Evolutionary conservation across 495 filamentous ascomycete species (phyloP).

Genomic region (Cercophora scortea): DNA sequence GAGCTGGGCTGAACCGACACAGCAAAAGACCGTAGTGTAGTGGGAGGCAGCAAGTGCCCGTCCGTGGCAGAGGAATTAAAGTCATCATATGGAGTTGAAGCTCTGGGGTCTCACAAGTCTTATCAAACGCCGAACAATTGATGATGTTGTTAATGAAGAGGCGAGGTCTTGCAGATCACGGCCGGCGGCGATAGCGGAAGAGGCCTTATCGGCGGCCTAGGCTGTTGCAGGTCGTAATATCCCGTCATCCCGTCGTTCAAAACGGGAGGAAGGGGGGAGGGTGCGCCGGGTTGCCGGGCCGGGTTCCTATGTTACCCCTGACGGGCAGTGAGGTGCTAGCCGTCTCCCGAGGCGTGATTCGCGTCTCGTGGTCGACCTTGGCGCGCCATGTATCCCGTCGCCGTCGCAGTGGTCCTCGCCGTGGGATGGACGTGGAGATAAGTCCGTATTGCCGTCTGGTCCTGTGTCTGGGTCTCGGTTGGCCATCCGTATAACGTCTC

Average conservation of each 20-base stretch:
- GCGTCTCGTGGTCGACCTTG: background rate
- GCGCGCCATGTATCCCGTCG: background rate
- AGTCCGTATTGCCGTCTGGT: background rate
- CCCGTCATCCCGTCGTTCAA: conserved; percentile 1
- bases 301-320: conserved; percentile 7
- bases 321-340: conserved; percentile 1
- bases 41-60: no score
- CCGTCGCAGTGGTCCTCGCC: no score
- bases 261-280: no score
- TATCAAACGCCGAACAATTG: no score
- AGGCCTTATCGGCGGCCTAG: background rate
- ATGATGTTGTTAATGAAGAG: no score
- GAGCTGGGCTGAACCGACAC: no score
- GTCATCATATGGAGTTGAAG: no score
- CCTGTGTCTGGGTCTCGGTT: background rate
- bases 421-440: background rate
- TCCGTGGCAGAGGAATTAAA: no score
- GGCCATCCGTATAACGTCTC: background rate
- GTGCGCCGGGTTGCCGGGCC: conserved; percentile 14
- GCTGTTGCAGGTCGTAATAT: background rate
- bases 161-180: no score
- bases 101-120: no score
- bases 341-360: conserved; percentile 2
- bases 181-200: no score
- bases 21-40: no score